phyloP scores from a whole-genome alignment of 2,329 filamentous ascomycete genomes.

The Claviceps pazoutovae region DNA sequence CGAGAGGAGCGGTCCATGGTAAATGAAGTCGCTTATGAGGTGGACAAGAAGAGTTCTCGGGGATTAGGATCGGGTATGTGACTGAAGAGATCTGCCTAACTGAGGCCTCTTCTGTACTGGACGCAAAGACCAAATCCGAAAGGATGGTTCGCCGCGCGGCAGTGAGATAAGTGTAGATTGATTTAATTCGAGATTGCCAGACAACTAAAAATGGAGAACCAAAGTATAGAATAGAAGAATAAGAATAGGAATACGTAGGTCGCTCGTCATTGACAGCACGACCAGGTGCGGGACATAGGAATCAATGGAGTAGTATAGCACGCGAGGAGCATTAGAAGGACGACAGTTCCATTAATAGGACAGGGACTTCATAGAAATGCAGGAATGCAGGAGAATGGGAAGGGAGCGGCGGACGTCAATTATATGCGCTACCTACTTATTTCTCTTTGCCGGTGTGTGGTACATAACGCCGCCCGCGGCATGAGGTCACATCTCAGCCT shows the following conservation, averaged over 20 bases:
- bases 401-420: neutral
- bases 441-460: neutral
- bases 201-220: neutral
- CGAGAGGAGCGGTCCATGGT: conserved; percentile 5
- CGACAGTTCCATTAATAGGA: too few relatives aligned
- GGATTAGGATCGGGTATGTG: too few relatives aligned
- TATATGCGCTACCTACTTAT: neutral
- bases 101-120: too few relatives aligned
- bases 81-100: too few relatives aligned
- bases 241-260: neutral
- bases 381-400: neutral
- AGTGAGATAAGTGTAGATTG: too few relatives aligned
- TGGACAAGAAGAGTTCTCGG: too few relatives aligned
- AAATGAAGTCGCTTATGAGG: neutral
- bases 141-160: too few relatives aligned
- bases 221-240: neutral
- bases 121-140: too few relatives aligned
- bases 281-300: neutral
- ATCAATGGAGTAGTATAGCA: neutral
- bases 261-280: neutral
- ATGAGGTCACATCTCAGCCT: neutral
- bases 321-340: too few relatives aligned
- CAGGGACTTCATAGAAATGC: too few relatives aligned
- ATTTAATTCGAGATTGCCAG: too few relatives aligned
- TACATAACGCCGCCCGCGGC: neutral